These are phyloP conservation scores for Darksidea phi DNA, from an alignment of 495 filamentous ascomycete genomes.

Conservation along the genomic window DNA sequence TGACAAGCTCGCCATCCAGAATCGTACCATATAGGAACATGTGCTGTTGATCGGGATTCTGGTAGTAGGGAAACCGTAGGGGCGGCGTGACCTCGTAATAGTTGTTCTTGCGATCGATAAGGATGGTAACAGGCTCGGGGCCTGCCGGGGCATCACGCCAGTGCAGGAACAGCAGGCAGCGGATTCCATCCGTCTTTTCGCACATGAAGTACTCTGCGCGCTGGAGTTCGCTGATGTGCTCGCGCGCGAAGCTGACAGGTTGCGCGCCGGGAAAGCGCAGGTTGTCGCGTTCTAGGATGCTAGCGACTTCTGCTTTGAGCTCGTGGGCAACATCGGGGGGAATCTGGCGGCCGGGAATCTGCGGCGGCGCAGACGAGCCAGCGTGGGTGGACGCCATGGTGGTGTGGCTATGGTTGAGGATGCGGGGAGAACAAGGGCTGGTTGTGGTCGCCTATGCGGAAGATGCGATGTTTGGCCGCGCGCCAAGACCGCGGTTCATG, in stretches of 20 bases:
- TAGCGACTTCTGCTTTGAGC: conserved; percentile 72
- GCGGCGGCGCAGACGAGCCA: conserved; percentile 45
- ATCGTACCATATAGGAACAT: conserved; percentile 77
- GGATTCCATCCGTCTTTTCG: conserved; percentile 96
- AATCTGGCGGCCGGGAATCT: conserved; percentile 67
- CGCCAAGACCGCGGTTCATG: no score
- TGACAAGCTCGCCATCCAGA: conserved; percentile 89
- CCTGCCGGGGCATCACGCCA: conserved; percentile 50
- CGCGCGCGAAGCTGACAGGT: conserved; percentile 81
- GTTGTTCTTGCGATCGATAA: conserved; percentile 96
- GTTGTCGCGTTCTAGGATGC: conserved; percentile 66
- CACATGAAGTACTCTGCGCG: conserved; percentile 90
- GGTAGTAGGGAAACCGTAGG: conserved; percentile 76
- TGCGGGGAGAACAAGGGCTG: neutral
- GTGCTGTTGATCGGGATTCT: conserved; percentile 54
- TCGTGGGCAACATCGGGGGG: conserved; percentile 55
- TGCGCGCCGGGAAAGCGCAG: conserved; percentile 85
- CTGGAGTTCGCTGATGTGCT: conserved; percentile 75
- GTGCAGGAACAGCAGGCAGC: conserved; percentile 88
- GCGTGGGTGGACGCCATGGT: neutral
- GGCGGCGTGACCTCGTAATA: conserved; percentile 73
- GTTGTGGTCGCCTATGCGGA: no score
- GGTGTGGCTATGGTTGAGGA: neutral
- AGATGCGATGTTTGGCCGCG: no score
- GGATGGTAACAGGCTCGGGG: conserved; percentile 56